A percentile compares a stretch with the other conserved stretches of the same genome.
Evolutionary conservation across 2,329 filamentous ascomycete genomes (phyloP).

Genomic region (Tolypocladium pustulatum): DNA sequence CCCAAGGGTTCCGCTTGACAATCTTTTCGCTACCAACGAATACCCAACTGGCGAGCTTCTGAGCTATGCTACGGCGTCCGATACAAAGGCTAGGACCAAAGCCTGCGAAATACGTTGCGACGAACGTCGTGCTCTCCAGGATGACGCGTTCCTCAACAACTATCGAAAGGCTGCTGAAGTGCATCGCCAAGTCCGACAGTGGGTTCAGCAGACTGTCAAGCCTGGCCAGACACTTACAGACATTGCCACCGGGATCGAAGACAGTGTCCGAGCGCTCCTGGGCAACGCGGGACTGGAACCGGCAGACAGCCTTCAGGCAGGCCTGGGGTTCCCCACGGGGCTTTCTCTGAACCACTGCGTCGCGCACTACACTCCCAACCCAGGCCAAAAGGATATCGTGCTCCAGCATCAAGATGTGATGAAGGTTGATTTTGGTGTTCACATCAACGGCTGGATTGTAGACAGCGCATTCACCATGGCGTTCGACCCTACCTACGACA

Average conservation of each 20-base stretch:
- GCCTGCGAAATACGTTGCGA: background rate
- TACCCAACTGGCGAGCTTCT: constrained; percentile 19
- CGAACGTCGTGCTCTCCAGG: constrained; percentile 15
- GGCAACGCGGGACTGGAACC: constrained; percentile 65
- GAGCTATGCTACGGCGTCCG: constrained; percentile 8
- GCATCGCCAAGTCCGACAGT: constrained; percentile 71
- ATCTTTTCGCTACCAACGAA: constrained; percentile 16
- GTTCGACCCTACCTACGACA: constrained; percentile 63
- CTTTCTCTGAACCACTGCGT: constrained; percentile 71
- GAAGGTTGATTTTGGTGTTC: constrained; percentile 70
- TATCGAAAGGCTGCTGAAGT: constrained; percentile 72
- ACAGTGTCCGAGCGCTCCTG: constrained; percentile 62
- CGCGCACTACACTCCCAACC: constrained; percentile 75
- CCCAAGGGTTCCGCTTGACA: constrained; percentile 19
- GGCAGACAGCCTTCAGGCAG: constrained; percentile 62
- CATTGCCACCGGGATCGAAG: constrained; percentile 73
- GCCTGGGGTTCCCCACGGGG: constrained; percentile 76
- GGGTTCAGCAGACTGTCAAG: constrained; percentile 67
- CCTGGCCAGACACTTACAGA: constrained; percentile 66
- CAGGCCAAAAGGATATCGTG: constrained; percentile 59
- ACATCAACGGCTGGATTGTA: constrained; percentile 66
- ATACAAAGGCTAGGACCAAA: background rate
- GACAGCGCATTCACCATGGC: constrained; percentile 68
- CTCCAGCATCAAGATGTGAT: constrained; percentile 61
- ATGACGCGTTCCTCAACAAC: constrained; percentile 55